Evolutionary conservation across 805 yeast genomes (phyloP), one percentile per base, ranked within the genome.

Genomic region (Spathaspora arborariae): DNA sequence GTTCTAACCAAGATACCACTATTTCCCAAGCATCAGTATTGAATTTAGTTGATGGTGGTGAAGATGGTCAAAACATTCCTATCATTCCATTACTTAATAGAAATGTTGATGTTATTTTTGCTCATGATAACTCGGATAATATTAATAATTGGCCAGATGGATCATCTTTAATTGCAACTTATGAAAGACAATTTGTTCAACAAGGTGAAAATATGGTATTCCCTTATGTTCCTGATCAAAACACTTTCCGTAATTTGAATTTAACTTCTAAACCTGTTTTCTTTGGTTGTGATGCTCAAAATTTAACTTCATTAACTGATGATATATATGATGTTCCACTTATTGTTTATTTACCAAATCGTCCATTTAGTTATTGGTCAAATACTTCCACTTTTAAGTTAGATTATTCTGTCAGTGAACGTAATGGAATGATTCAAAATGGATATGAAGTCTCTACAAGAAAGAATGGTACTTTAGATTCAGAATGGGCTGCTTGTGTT

Each of bases 201-300:
- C 76, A 76, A 53, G 84, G 83, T 22, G 72, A 76, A 52, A 78
- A 80, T 43, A 77, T 86, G 21, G 71, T 83, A 2, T 86, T 85
- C 75, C 96, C 96, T 9, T 79, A 85, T 53, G 91, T 88, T 45
- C 96, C 96, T 11, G 91, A 81, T 60, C 67, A 62, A 21, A 65
- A 74, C 39, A 76, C 90, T 0, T 85, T 88, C 62, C 58, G 79
- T 21, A 74, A 76, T 49, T 56, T 68, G 52, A 85, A 85, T 48
- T 70, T 88, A 51, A 83, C 88, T 13, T 70, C 82, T 8, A 76
- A 67, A 50, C 96, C 96, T 42, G 75, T 85, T 0, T 88, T 89
- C 68, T 89, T 89, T 62, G 96, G 96, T 27, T 88, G 96, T 65
- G 77, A 85, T 58, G 75, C 87, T 4, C 54, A 65, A 26, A 85